Percentiles rank a stretch among this genome's conserved stretches.
Evolutionary conservation across 129 eudicot genomes (phyloP).

Genomic region (Arctium minus): DNA sequence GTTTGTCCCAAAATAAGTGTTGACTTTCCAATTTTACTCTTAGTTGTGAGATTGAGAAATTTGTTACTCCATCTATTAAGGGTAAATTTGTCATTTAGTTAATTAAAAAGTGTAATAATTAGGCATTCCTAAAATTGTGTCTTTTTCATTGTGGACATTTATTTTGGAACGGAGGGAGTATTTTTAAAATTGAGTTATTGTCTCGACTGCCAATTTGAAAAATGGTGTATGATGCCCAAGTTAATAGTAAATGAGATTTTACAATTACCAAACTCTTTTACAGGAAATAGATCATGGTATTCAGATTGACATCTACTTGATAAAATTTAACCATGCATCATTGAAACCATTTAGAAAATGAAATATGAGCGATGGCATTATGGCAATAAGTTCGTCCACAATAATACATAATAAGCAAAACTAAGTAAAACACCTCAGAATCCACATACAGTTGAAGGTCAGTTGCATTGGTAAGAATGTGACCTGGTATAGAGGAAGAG

Average conservation of each 20-base stretch:
- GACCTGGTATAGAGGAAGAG: constrained; percentile 91
- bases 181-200: background rate
- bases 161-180: background rate
- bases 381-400: background rate
- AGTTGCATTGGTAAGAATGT: background rate
- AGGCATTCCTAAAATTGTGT: background rate
- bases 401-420: background rate
- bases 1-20: too few relatives aligned
- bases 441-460: background rate
- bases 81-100: too few relatives aligned
- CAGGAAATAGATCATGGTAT: background rate
- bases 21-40: too few relatives aligned
- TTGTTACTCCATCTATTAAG: too few relatives aligned
- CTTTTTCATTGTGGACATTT: background rate
- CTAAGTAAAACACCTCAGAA: background rate
- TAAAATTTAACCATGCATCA: background rate
- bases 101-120: too few relatives aligned
- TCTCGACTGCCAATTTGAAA: background rate
- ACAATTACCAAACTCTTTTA: background rate
- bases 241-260: background rate
- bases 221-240: background rate
- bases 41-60: too few relatives aligned
- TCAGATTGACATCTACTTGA: background rate
- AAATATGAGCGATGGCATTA: background rate
- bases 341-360: background rate